These are phyloP conservation scores for Eutrema japonicum DNA, from an alignment of 345 rosid species.

Conservation along the genomic window DNA sequence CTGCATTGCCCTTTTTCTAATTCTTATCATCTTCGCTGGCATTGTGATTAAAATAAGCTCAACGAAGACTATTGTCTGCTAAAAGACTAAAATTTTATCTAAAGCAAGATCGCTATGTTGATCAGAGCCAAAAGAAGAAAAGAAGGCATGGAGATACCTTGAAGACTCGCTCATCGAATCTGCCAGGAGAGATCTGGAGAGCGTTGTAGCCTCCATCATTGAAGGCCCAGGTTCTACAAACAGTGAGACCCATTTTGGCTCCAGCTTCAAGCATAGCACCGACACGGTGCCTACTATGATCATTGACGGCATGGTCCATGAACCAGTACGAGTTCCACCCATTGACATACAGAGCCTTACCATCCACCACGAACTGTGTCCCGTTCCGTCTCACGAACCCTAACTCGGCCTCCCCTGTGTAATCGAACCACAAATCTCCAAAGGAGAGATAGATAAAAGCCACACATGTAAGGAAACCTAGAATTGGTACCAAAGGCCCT, in stretches of 20 bases:
- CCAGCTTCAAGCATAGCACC: constrained; percentile 76
- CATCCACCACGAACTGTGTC: constrained; percentile 69
- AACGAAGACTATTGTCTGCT: not conserved
- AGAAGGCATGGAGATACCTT: constrained; percentile 50
- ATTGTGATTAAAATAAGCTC: constrained; percentile 18
- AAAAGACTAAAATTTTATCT: not conserved
- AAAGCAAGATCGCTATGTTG: not conserved
- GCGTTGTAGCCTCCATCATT: constrained; percentile 92
- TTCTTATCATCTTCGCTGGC: constrained; percentile 22
- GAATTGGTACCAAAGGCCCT: constrained; percentile 66
- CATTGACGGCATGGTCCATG: constrained; percentile 86
- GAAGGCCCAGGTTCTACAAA: constrained; percentile 96
- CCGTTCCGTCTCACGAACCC: constrained; percentile 76
- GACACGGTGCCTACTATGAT: constrained; percentile 60
- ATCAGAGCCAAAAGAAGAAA: not conserved
- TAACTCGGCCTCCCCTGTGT: constrained; percentile 45
- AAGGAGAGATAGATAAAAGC: constrained; percentile 74
- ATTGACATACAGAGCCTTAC: constrained; percentile 63
- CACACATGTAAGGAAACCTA: constrained; percentile 80
- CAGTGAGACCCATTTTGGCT: constrained; percentile 92
- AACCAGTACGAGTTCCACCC: constrained; percentile 99
- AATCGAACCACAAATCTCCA: constrained; percentile 59
- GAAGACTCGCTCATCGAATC: constrained; percentile 84
- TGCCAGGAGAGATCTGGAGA: constrained; percentile 90
- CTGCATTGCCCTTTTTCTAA: constrained; percentile 14